Conservation (phyloP, 2,329 filamentous ascomycete genomes). For the Microsporum ferrugineum region DNA sequence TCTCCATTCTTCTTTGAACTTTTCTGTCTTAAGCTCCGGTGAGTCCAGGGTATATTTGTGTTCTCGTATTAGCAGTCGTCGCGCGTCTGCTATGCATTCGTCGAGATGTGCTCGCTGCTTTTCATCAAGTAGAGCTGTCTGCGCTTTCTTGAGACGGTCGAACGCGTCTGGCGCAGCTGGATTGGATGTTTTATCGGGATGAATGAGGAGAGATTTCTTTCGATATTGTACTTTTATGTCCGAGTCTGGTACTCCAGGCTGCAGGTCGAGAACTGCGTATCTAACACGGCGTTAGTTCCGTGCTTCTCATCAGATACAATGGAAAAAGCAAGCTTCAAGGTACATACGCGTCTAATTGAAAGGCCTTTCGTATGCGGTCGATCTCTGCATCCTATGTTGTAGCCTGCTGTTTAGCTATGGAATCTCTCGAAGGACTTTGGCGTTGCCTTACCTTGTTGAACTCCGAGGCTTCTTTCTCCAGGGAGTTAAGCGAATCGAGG, state of each 20-base stretch:
- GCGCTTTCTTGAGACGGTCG: conserved; percentile 89
- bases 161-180: conserved; percentile 86
- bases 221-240: conserved; percentile 93
- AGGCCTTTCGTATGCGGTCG: conserved; percentile 82
- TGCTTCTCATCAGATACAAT: neutral
- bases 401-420: conserved; percentile 1
- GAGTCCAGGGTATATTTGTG: conserved; percentile 86
- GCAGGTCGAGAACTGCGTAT: conserved; percentile 89
- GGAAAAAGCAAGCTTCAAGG: neutral
- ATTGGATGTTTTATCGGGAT: conserved; percentile 95
- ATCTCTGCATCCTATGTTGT: conserved; percentile 76
- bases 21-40: conserved; percentile 65
- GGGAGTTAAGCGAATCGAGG: conserved; percentile 63
- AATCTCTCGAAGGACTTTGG: neutral
- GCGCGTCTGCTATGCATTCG: conserved; percentile 90
- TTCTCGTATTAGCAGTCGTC: conserved; percentile 87
- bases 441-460: conserved; percentile 63
- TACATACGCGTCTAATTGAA: conserved; percentile 61
- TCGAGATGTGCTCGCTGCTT: conserved; percentile 78
- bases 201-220: conserved; percentile 96
- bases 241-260: conserved; percentile 86
- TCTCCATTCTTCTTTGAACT: conserved; percentile 76
- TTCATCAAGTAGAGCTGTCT: conserved; percentile 83
- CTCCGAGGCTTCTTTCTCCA: conserved; percentile 77
- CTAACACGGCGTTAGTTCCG: conserved; percentile 29